These are phyloP conservation scores for Favolaschia claudopus DNA, from an alignment of 768 basidiomycete genomes.

Conservation along the genomic window DNA sequence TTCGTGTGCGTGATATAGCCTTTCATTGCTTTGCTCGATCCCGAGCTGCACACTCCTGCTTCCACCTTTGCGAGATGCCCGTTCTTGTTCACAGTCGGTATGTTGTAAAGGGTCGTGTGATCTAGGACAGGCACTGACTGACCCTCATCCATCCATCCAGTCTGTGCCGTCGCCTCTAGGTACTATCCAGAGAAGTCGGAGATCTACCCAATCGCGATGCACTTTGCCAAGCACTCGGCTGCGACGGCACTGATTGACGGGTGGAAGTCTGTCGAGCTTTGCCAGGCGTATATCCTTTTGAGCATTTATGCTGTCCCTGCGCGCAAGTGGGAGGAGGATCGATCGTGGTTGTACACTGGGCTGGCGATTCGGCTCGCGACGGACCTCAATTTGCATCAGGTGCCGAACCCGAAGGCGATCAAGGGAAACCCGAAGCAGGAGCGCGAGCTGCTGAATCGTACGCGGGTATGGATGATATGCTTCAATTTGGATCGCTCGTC, in stretches of 20 bases:
- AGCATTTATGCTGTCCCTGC: constrained; percentile 83
- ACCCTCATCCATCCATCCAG: constrained; percentile 46
- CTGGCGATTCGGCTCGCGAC: constrained; percentile 91
- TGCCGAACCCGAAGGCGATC: constrained; percentile 63
- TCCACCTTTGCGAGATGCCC: constrained; percentile 85
- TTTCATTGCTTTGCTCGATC: constrained; percentile 81
- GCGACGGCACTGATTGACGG: constrained; percentile 83
- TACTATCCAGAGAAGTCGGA: constrained; percentile 83
- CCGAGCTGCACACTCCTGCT: constrained; percentile 80
- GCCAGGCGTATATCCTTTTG: constrained; percentile 92
- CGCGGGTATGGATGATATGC: constrained; percentile 90
- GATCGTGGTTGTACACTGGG: constrained; percentile 89
- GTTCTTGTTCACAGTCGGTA: constrained; percentile 89
- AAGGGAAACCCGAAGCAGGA: constrained; percentile 70
- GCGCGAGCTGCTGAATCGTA: constrained; percentile 84
- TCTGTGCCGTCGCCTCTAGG: constrained; percentile 87
- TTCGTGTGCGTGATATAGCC: constrained; percentile 45
- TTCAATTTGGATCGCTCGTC: constrained; percentile 90
- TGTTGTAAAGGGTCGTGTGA: too few relatives aligned
- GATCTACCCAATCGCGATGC: constrained; percentile 89
- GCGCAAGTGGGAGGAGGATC: constrained; percentile 87
- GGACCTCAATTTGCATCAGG: constrained; percentile 85
- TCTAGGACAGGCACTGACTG: background rate
- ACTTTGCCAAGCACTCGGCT: constrained; percentile 84
- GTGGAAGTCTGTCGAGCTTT: constrained; percentile 87